Base-by-base conservation (phyloP, 164 flowering plant species). In the Kalanchoe fedtschenkoi region DNA sequence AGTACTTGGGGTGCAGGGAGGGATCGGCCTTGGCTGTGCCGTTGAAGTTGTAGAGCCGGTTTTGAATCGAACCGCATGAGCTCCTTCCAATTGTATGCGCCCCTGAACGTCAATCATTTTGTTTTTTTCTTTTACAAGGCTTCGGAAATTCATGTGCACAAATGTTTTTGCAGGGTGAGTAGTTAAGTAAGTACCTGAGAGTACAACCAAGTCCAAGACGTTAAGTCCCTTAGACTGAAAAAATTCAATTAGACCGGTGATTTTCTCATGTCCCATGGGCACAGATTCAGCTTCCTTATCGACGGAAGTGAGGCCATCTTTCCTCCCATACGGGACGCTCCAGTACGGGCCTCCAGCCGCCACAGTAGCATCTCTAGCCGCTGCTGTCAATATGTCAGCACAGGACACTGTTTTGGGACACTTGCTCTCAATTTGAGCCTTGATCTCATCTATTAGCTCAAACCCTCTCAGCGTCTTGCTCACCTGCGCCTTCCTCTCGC, bases 371-470 rank as follows among this genome's bases (percentile, higher is more conserved):
- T 88, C 97, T 59, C 95, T 81, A 1, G 91, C 75, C 0, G 84
- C 86, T 2, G 86, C 77, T 0, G 92, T 80, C 21, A 91, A 77
- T 32, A 91, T 85, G 70, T 91, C 96, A 5, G 97, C 81, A 46
- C 98, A 91, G 3, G 96, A 91, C 9, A 87, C 96, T 0, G 78
- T 83, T 43, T 60, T 73, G 4, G 92, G 89, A 70, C 97, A 91
- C 58, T 64, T 56, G 61, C 68, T 72, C 78, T 91, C 95, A 0
- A 88, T 42, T 60, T 74, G 87, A 1, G 77, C 76, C 62, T 91
- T 91, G 53, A 87, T 83, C 0, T 82, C 84, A 15, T 87, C 84
- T 1, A 88, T 85, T 60, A 85, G 62, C 46, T 78, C 66, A 34
- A 88, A 88, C 32, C 96, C 97, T 73, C 86, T 78, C 16, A 86